Evolutionary conservation across 2,329 filamentous ascomycete species (phyloP), one percentile per base, ranked within the genome.

Genomic region (Penicillium concentricum): DNA sequence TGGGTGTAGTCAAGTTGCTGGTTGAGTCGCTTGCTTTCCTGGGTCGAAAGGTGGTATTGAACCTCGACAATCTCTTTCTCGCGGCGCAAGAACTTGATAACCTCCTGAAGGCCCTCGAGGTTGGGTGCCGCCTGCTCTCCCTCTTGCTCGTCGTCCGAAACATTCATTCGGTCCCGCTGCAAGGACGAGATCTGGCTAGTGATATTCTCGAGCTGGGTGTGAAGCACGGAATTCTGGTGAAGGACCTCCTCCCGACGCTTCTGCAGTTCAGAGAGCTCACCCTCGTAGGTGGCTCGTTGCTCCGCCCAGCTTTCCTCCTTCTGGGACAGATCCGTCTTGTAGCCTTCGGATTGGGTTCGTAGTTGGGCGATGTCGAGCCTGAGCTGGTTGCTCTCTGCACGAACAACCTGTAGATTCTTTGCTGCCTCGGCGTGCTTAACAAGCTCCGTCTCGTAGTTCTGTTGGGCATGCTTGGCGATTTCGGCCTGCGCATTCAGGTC

Each of bases 41-140:
- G 91, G 0, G 87, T 82, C 67, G 93, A 92, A 43, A 97, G 81
- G 65, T 97, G 92, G 67, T 92, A 90, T 69, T 97, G 93, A n/a
- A 97, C 91, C 66, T 99, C 93, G 9, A 97, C 84, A 63, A 99
- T 97, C 72, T 97, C 94, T 79, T 97, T 99, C 76, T 99, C 95
- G 41, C 91, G 89, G 44, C 93, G 88, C 59, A 99, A 80, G 73
- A 94, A 99, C 60, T 85, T 89, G 76, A 96, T 95, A 55, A 99
- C 85, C 68, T 97, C 93, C 60, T 94, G 89, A 10, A 96, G 84
- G 51, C 90, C 90, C 63, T 91, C 90, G 10, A 87, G 78, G 39
- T 84, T 86, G 5, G 84, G 77, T 7, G 81, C 76, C 16, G 82
- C 75, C 1, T 62, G 49, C 0, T 81, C 74, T 13, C 79, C 78